Conservation (phyloP, 2,329 filamentous ascomycete genomes). For the Aspergillus sp. region DNA sequence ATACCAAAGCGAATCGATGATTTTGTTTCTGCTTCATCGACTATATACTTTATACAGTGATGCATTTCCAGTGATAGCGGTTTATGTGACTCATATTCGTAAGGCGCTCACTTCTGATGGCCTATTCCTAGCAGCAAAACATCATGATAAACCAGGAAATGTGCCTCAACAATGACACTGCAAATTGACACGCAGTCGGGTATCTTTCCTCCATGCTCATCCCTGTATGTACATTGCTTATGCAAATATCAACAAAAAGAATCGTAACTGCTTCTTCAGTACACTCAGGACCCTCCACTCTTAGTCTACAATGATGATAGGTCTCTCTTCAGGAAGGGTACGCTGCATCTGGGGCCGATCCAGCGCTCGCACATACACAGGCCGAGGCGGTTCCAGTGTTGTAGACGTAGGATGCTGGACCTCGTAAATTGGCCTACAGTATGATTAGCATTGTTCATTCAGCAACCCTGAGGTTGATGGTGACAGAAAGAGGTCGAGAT, state of each 20-base stretch:
- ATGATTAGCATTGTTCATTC: slow-evolving; percentile 9
- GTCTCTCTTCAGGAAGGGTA: slow-evolving; percentile 20
- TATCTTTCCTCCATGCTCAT: slow-evolving; percentile 18
- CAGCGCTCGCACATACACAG: slow-evolving; percentile 23
- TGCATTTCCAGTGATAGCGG: too few species aligned
- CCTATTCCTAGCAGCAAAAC: too few species aligned
- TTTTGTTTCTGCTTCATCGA: too few species aligned
- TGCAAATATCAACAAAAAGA: slow-evolving; percentile 8
- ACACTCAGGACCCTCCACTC: background rate
- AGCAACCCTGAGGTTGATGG: background rate
- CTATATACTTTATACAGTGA: too few species aligned
- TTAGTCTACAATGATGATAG: slow-evolving; percentile 30
- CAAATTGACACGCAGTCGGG: slow-evolving; percentile 9
- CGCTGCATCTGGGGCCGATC: slow-evolving; percentile 19
- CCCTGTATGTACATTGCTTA: slow-evolving; percentile 6
- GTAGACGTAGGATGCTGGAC: slow-evolving; percentile 14
- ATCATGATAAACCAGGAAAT: background rate
- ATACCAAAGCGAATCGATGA: too few species aligned
- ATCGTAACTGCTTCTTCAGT: background rate
- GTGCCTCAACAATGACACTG: background rate
- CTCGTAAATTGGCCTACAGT: slow-evolving; percentile 13
- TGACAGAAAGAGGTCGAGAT: background rate
- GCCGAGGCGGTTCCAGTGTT: slow-evolving; percentile 21
- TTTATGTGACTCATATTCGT: too few species aligned
- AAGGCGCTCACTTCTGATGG: too few species aligned